Evolutionary conservation across 2,329 filamentous ascomycete genomes (phyloP).

Genomic region (Ophiostoma quercus): DNA sequence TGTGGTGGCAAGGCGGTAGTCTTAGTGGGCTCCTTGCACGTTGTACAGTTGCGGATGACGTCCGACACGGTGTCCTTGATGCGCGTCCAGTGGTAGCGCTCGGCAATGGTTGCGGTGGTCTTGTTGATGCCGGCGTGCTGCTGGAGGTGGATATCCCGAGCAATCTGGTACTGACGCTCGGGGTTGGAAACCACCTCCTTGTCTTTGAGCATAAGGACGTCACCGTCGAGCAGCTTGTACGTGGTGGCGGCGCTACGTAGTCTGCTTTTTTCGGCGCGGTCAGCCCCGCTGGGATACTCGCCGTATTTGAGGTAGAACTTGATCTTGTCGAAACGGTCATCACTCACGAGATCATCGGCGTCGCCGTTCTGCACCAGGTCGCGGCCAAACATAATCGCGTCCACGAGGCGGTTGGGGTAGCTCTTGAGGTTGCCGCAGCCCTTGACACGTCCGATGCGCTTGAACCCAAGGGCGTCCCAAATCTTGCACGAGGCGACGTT

Average conservation of each 20-base stretch:
- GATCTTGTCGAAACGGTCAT: constrained; percentile 98
- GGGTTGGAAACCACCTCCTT: constrained; percentile 95
- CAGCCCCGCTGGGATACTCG: constrained; percentile 87
- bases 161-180: constrained; percentile 83
- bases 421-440: constrained; percentile 65
- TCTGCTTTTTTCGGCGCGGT: constrained; percentile 91
- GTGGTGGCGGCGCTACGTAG: constrained; percentile 90
- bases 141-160: constrained; percentile 65
- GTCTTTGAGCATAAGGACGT: constrained; percentile 92
- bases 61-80: constrained; percentile 97
- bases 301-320: constrained; percentile 93
- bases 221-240: constrained; percentile 74
- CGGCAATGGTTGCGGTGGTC: constrained; percentile 88
- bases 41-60: constrained; percentile 83
- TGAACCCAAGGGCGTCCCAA: constrained; percentile 89
- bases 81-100: constrained; percentile 93
- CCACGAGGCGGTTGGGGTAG: constrained; percentile 62
- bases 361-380: constrained; percentile 54
- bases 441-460: constrained; percentile 80
- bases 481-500: constrained; percentile 86
- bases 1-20: constrained; percentile 13
- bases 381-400: constrained; percentile 73
- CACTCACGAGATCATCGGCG: constrained; percentile 77
- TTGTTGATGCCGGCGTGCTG: constrained; percentile 96
- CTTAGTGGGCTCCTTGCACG: constrained; percentile 79